Evolutionary conservation across 2,329 filamentous ascomycete genomes (phyloP), one percentile per base, ranked within the genome.

Genomic region (Claviceps fusiformis): DNA sequence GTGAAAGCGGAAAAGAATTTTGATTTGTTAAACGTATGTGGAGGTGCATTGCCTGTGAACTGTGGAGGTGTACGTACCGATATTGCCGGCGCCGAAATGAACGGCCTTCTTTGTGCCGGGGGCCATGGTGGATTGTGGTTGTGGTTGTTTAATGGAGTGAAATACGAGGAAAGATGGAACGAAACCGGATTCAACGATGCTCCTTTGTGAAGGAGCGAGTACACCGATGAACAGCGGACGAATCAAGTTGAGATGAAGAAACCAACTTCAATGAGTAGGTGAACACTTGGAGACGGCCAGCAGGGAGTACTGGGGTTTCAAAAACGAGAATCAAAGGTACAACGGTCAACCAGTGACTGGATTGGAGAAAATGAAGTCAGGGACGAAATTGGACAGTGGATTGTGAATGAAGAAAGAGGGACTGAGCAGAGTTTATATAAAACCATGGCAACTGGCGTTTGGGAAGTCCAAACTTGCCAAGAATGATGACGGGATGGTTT

Each of bases 81-180:
- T 92, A 71, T 92, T 92, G 68, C 88, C 88, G 64, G 87, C 87
- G 62, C 88, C 88, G 64, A 93, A 92, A 74, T 92, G 88, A 68
- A 92, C 81, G 62, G 87, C 87, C 69, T 86, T 89, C 70, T 82
- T 83, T 39, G 50, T 51, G 24, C 11, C 44, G 11, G 52, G 33
- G 60, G 67, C 69, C 74, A 77, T 78, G 59, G 53, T 75, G 67
- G 24, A 24, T 56, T 47, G 57, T 29, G 24, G 24, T 24, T 24
- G 11, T 7, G 19, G 9, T 41, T 17, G 50, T 48, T 51, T n/a
- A 11, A 29, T 51, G 3, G 33, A 7, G 17, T 55, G 11, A 24
- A 8, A 43, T n/a, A 3, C 17, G 29, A 37, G 33, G 47, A 35
- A 17, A n/a, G 35, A 49, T 24, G 11, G 10, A 15, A 19, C 7